Percentiles rank a stretch among this genome's conserved stretches.
phyloP scores from a whole-genome alignment of 768 basidiomycete genomes.

The Collybiopsis confluens region DNA sequence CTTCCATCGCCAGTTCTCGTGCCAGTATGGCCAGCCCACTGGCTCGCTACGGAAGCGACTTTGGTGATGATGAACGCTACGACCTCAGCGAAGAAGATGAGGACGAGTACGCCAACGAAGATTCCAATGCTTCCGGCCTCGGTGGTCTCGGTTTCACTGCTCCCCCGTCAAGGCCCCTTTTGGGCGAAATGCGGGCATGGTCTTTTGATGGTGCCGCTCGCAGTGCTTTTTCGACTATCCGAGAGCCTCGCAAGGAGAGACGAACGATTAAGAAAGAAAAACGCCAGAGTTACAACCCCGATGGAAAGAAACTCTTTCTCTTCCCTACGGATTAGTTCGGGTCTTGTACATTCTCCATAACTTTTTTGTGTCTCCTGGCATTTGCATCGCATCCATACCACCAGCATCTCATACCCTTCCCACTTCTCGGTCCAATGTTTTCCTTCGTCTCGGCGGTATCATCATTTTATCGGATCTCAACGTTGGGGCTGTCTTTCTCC shows the following conservation, averaged over 20 bases:
- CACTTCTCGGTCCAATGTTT: background rate
- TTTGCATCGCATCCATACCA: background rate
- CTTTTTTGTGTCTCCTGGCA: background rate
- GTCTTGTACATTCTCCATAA: background rate
- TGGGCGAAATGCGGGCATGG: slow-evolving; percentile 31
- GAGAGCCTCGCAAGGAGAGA: slow-evolving; percentile 38
- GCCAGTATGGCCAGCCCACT: slow-evolving; percentile 34
- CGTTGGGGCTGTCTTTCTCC: background rate
- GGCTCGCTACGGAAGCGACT: slow-evolving; percentile 35
- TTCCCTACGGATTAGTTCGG: slow-evolving; percentile 38
- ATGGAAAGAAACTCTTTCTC: slow-evolving; percentile 61
- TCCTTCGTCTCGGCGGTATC: background rate
- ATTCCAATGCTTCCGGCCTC: slow-evolving; percentile 14
- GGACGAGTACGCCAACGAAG: slow-evolving; percentile 18
- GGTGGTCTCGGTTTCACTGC: slow-evolving; percentile 48
- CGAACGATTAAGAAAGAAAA: slow-evolving; percentile 29
- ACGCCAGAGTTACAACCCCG: slow-evolving; percentile 5
- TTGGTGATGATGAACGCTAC: slow-evolving; percentile 17
- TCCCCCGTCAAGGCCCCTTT: slow-evolving; percentile 17
- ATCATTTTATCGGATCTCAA: background rate
- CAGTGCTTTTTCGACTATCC: background rate
- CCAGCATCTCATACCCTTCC: background rate
- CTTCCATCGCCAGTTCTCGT: background rate
- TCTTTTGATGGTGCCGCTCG: background rate
- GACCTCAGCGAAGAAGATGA: slow-evolving; percentile 18